phyloP scores from a whole-genome alignment of 2,329 filamentous ascomycete species.

The Fusarium liriodendri region DNA sequence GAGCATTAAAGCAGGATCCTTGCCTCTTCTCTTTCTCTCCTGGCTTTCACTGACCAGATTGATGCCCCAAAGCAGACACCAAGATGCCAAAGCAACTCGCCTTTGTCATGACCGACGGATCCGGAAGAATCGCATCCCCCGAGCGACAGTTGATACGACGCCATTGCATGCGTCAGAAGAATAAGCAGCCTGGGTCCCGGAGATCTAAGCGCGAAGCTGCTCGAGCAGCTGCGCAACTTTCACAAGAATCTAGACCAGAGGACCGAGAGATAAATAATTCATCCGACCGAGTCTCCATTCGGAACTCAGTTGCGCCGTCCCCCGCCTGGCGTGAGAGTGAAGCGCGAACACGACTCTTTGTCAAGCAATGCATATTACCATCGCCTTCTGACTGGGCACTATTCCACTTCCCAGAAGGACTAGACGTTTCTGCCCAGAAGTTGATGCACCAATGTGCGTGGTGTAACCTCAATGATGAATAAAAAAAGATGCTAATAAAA shows the following conservation, averaged over 20 bases:
- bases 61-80: background rate
- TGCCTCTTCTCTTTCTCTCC: background rate
- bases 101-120: background rate
- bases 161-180: conserved; percentile 1
- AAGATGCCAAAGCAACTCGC: background rate
- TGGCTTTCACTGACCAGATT: background rate
- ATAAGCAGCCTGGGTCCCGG: background rate
- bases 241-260: background rate
- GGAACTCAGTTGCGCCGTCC: background rate
- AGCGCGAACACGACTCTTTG: background rate
- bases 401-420: background rate
- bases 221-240: background rate
- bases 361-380: background rate
- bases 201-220: background rate
- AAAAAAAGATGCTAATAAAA: background rate
- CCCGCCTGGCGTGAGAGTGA: background rate
- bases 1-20: background rate
- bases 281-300: background rate
- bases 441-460: background rate
- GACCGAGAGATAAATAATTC: background rate
- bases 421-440: background rate
- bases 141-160: background rate
- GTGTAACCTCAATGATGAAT: background rate
- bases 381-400: background rate
- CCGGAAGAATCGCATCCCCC: background rate